These are phyloP conservation scores for Bacterosira constricta DNA, from an alignment of 108 stramenopile species.

Conservation along the genomic window DNA sequence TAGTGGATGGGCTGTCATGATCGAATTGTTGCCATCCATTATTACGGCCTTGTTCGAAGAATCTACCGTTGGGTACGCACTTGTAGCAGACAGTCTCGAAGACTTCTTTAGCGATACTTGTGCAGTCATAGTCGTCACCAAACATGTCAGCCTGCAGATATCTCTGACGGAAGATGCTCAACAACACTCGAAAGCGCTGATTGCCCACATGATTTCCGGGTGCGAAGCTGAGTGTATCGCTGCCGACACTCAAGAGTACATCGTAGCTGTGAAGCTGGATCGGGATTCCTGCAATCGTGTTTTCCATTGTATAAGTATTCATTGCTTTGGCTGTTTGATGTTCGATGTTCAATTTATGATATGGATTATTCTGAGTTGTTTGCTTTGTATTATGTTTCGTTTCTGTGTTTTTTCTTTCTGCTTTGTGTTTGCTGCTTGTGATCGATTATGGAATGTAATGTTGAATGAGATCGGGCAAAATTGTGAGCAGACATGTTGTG, in stretches of 20 bases:
- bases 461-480: too few relatives aligned
- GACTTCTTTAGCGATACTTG: background rate
- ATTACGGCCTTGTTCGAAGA: background rate
- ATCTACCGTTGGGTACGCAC: background rate
- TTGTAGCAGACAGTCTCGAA: background rate
- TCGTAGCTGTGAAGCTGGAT: background rate
- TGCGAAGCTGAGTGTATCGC: background rate
- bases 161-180: constrained; percentile 6
- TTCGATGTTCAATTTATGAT: too few relatives aligned
- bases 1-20: background rate
- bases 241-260: background rate
- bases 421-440: too few relatives aligned
- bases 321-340: too few relatives aligned
- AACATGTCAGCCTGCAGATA: background rate
- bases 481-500: too few relatives aligned
- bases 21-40: background rate
- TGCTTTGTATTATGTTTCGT: too few relatives aligned
- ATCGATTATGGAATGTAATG: too few relatives aligned
- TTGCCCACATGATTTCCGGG: constrained; percentile 5
- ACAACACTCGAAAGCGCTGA: constrained; percentile 1
- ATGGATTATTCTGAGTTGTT: too few relatives aligned
- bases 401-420: too few relatives aligned
- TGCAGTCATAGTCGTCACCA: background rate
- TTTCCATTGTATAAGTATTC: too few relatives aligned
- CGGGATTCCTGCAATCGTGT: too few relatives aligned